These are phyloP conservation scores for Coemansia sp. DNA, from an alignment of 192 early-diverging fungal species.

Conservation along the genomic window DNA sequence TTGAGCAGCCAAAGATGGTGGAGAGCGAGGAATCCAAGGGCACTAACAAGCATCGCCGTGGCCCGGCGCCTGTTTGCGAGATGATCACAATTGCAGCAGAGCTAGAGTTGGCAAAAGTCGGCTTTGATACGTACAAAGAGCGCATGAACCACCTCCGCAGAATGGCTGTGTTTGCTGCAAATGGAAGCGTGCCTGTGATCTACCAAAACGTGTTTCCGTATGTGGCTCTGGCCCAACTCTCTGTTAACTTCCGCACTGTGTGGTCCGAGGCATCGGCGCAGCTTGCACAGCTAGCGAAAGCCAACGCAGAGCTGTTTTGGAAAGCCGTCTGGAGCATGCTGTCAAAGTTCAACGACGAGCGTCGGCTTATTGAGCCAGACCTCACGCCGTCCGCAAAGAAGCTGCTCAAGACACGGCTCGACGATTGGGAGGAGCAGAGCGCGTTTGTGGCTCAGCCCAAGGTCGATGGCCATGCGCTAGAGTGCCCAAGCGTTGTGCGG, in stretches of 20 bases:
- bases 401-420: conserved; percentile 20
- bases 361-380: conserved; percentile 56
- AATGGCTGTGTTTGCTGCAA: conserved; percentile 64
- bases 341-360: conserved; percentile 62
- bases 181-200: conserved; percentile 66
- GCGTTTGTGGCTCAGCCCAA: conserved; percentile 17
- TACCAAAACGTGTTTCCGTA: conserved; percentile 72
- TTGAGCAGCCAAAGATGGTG: conserved; percentile 61
- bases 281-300: conserved; percentile 57
- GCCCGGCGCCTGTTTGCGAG: conserved; percentile 26
- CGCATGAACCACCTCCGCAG: conserved; percentile 75
- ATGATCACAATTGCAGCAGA: conserved; percentile 57
- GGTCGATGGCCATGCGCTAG: conserved; percentile 41
- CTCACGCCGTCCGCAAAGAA: conserved; percentile 36
- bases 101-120: conserved; percentile 66
- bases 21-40: conserved; percentile 13
- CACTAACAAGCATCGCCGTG: not conserved
- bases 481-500: conserved; percentile 39
- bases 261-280: conserved; percentile 76
- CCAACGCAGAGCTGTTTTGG: conserved; percentile 67
- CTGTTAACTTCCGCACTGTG: conserved; percentile 79
- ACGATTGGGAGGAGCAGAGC: conserved; percentile 14
- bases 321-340: conserved; percentile 59
- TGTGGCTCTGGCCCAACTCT: conserved; percentile 66
- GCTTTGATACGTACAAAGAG: conserved; percentile 73